Conservation (phyloP, 805 yeast genomes). For the Candida ipomoeae region DNA sequence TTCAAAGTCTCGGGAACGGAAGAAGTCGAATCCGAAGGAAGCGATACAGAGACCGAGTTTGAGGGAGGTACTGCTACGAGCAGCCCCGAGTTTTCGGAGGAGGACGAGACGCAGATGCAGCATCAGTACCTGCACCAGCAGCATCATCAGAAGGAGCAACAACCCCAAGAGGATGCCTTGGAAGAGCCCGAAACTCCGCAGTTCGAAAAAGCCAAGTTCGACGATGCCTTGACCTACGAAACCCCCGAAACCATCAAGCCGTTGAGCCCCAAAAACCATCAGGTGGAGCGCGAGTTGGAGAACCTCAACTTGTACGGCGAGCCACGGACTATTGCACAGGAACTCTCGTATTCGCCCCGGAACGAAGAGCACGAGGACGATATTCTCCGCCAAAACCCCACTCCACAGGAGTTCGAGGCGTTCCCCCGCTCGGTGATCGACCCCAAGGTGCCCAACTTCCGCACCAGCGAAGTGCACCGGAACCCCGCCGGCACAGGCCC, state of each 20-base stretch:
- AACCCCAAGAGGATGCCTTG: neutral
- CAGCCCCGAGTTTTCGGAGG: neutral
- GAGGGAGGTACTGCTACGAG: neutral
- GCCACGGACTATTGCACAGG: neutral
- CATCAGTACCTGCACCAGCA: too few relatives aligned
- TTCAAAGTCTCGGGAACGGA: slow-evolving; percentile 5
- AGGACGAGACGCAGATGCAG: neutral
- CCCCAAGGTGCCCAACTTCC: slow-evolving; percentile 12
- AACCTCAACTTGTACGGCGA: slow-evolving; percentile 22
- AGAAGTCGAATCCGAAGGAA: neutral
- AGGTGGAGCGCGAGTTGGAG: slow-evolving; percentile 30
- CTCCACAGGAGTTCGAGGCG: slow-evolving; percentile 17
- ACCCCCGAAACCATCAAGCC: slow-evolving; percentile 26
- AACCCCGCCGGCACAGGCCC: slow-evolving; percentile 69
- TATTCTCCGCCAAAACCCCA: slow-evolving; percentile 14
- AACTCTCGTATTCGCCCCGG: neutral
- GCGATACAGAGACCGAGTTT: slow-evolving; percentile 8
- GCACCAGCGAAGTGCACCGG: slow-evolving; percentile 6
- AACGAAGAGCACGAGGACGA: slow-evolving; percentile 9
- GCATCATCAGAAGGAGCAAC: too few relatives aligned
- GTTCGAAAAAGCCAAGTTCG: slow-evolving; percentile 1
- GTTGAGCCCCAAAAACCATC: slow-evolving; percentile 32
- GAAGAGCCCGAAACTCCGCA: slow-evolving; percentile 11
- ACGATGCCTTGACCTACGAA: slow-evolving; percentile 3
- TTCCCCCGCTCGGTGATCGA: slow-evolving; percentile 17